These are phyloP conservation scores for Phytophthora parvispora DNA, from an alignment of 352 stramenopile genomes.

Conservation along the genomic window DNA sequence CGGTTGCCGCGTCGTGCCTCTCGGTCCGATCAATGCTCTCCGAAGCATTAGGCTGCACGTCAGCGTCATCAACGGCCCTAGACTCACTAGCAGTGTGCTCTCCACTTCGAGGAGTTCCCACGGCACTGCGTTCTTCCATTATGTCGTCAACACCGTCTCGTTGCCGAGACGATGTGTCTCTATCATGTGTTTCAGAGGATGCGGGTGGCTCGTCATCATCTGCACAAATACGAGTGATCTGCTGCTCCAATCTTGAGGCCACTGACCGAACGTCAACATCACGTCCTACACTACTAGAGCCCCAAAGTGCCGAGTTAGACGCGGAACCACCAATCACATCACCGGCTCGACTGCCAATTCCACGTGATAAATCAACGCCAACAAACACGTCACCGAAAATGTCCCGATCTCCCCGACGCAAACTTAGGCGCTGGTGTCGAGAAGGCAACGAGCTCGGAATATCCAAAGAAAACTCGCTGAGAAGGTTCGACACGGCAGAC, in stretches of 20 bases:
- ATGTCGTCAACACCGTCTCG: slow-evolving; percentile 26
- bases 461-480: slow-evolving; percentile 88
- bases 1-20: slow-evolving; percentile 34
- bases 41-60: slow-evolving; percentile 2
- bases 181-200: slow-evolving; percentile 10
- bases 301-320: slow-evolving; percentile 46
- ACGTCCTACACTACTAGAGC: slow-evolving; percentile 35
- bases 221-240: slow-evolving; percentile 58
- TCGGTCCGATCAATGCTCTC: slow-evolving; percentile 16
- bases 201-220: slow-evolving; percentile 42
- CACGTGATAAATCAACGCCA: slow-evolving; percentile 44
- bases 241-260: slow-evolving; percentile 80
- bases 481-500: slow-evolving; percentile 77
- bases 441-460: slow-evolving; percentile 60
- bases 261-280: slow-evolving; percentile 75
- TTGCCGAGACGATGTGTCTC: slow-evolving; percentile 16
- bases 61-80: slow-evolving; percentile 11
- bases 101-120: slow-evolving; percentile 36
- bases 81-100: slow-evolving; percentile 48
- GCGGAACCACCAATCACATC: slow-evolving; percentile 34
- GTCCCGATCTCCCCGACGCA: slow-evolving; percentile 63
- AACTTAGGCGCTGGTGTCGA: slow-evolving; percentile 42
- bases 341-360: slow-evolving; percentile 41
- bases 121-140: slow-evolving; percentile 27
- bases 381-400: slow-evolving; percentile 55